These are phyloP conservation scores for Kodamaea arcana DNA, from an alignment of 1,139 yeast genomes.

Conservation along the genomic window DNA sequence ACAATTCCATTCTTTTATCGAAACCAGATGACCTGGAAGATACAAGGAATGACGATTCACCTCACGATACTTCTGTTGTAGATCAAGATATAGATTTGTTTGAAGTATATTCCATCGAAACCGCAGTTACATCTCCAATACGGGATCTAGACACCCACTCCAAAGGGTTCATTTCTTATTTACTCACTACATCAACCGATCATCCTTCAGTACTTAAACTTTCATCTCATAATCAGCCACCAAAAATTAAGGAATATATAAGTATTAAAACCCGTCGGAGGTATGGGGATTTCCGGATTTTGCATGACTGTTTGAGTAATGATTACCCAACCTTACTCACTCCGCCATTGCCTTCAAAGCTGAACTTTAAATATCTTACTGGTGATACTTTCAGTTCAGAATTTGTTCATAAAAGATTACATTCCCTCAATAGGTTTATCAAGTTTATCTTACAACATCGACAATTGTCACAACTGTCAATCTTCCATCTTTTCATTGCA, in stretches of 20 bases:
- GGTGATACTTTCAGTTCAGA: conserved; percentile 87
- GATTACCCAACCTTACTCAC: conserved; percentile 84
- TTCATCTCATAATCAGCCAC: conserved; percentile 15
- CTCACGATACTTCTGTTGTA: not conserved
- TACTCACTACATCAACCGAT: conserved; percentile 60
- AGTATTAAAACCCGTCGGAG: conserved; percentile 65
- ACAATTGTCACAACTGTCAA: conserved; percentile 61
- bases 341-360: conserved; percentile 94
- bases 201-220: conserved; percentile 41
- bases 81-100: not conserved
- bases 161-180: conserved; percentile 76
- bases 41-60: not conserved
- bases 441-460: conserved; percentile 74
- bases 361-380: conserved; percentile 83
- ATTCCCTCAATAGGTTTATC: conserved; percentile 74
- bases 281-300: conserved; percentile 75
- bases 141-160: conserved; percentile 74
- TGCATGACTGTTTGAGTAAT: conserved; percentile 66
- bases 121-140: conserved; percentile 65
- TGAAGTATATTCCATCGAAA: conserved; percentile 19
- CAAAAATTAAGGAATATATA: conserved; percentile 26
- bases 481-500: conserved; percentile 67
- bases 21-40: conserved; percentile 5
- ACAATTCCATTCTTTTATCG: conserved; percentile 13
- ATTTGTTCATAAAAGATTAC: conserved; percentile 81